Base-by-base conservation (phyloP, 768 basidiomycete genomes). In the Panus rudis region DNA sequence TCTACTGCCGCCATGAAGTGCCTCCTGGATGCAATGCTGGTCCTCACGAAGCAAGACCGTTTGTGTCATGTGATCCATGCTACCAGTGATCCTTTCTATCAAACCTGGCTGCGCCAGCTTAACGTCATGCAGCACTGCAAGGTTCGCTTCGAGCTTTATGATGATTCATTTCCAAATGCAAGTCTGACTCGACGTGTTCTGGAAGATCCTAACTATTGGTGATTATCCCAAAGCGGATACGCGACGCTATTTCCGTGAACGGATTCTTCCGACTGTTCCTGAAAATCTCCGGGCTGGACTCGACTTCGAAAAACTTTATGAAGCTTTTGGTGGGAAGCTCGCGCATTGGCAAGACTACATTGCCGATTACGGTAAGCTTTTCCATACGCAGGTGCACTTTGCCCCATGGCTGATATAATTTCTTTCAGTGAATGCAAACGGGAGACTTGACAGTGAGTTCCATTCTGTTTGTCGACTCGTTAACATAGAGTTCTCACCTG, bases 71-170 rank as follows among this genome's bases (percentile, higher is more conserved):
- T 89, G 53, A 78, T 88, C 39, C 84, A 88, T 50, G 83, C 83
- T 4, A 84, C 85, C 4, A 86, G 83, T 52, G 85, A 90, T 51
- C 84, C 86, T 0, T 88, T 88, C 62, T 90, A 88, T 54, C 86
- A 87, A 52, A 84, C 81, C 11, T 87, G 83, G 84, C 68, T 90
- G 35, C 70, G 84, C 47, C 84, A 86, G 54, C 67, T 86, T 42
- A 86, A 84, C 48, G 75, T 88, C 39, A 81, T 84, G 71, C 84
- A 86, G 53, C 83, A 88, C 57, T 90, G 86, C 68, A 88, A 84
- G 67, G 82, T 82, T 6, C 26, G 50, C 43, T 6, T 25, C 17
- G 35, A 11, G 19, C 12, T 31, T 27, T 32, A 7, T 20, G 10
- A 13, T 26, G 4, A n/a, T 23, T 8, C 11, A 37, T 8, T 7